These are phyloP conservation scores for Trichoderma orchidacearum DNA, from an alignment of 495 filamentous ascomycete species.

Conservation along the genomic window DNA sequence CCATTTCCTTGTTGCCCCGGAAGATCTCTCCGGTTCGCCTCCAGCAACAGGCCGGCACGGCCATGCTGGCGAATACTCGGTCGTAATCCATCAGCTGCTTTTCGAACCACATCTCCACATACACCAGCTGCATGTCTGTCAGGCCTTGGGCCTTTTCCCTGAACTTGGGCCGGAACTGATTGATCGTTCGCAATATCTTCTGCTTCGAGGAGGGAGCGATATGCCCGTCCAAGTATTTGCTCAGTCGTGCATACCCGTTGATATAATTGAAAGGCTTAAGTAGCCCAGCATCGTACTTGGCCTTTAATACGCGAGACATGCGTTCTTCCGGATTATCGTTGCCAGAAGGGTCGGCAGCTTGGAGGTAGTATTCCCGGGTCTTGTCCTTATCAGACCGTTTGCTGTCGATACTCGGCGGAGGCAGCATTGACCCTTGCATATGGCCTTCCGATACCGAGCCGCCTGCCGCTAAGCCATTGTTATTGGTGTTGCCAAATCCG, in stretches of 20 bases:
- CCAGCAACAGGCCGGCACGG: constrained; percentile 96
- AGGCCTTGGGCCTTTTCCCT: constrained; percentile 84
- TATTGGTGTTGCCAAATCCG: background rate
- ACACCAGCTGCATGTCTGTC: constrained; percentile 82
- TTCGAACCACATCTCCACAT: constrained; percentile 99
- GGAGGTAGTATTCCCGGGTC: constrained; percentile 84
- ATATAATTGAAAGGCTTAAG: constrained; percentile 97
- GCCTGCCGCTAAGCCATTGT: background rate
- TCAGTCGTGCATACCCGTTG: constrained; percentile 81
- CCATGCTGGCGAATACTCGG: constrained; percentile 97
- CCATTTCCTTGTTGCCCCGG: constrained; percentile 97
- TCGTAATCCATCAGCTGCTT: constrained; percentile 91
- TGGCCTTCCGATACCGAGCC: constrained; percentile 16
- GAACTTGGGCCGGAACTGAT: constrained; percentile 89
- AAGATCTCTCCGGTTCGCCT: constrained; percentile 94
- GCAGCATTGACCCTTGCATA: constrained; percentile 24
- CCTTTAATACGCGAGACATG: constrained; percentile 87
- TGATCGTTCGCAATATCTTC: constrained; percentile 79
- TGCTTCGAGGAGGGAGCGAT: constrained; percentile 65
- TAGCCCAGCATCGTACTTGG: constrained; percentile 89
- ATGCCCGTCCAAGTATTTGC: constrained; percentile 80
- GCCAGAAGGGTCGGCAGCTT: constrained; percentile 86
- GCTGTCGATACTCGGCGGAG: constrained; percentile 31
- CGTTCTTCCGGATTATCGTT: constrained; percentile 85
- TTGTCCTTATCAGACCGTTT: constrained; percentile 53